Evolutionary conservation across 2,329 filamentous ascomycete species (phyloP).

Genomic region (Stagonosporopsis tanaceti): DNA sequence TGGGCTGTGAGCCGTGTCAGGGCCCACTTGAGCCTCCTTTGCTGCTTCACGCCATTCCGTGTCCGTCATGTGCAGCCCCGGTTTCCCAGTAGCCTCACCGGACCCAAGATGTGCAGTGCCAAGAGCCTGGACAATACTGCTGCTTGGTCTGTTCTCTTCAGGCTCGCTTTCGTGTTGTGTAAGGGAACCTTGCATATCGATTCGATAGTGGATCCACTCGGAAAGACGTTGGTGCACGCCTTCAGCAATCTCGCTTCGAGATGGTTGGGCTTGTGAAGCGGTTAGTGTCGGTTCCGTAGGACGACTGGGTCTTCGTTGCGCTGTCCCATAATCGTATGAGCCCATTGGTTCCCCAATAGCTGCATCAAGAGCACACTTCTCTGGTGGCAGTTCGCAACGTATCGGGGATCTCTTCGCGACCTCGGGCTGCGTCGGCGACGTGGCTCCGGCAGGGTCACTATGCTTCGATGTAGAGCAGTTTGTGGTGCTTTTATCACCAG

Average conservation of each 20-base stretch:
- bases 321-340: background rate
- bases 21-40: conserved; percentile 8
- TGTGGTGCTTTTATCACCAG: no score
- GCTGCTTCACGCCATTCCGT: conserved; percentile 5
- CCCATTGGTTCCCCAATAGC: background rate
- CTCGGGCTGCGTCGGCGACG: background rate
- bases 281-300: background rate
- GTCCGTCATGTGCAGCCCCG: background rate
- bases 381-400: background rate
- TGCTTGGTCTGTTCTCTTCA: background rate
- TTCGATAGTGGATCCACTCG: background rate
- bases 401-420: background rate
- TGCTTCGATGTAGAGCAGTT: background rate
- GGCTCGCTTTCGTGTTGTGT: conserved; percentile 3
- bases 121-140: background rate
- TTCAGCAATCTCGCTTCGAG: background rate
- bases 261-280: background rate
- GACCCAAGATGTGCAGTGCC: background rate
- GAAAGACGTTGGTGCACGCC: background rate
- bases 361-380: background rate
- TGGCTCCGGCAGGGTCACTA: no score
- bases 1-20: background rate
- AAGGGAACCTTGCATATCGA: background rate
- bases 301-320: background rate
- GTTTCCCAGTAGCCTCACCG: background rate